Evolutionary conservation across 2,329 filamentous ascomycete species (phyloP).

Genomic region (Metarhizium humberi): DNA sequence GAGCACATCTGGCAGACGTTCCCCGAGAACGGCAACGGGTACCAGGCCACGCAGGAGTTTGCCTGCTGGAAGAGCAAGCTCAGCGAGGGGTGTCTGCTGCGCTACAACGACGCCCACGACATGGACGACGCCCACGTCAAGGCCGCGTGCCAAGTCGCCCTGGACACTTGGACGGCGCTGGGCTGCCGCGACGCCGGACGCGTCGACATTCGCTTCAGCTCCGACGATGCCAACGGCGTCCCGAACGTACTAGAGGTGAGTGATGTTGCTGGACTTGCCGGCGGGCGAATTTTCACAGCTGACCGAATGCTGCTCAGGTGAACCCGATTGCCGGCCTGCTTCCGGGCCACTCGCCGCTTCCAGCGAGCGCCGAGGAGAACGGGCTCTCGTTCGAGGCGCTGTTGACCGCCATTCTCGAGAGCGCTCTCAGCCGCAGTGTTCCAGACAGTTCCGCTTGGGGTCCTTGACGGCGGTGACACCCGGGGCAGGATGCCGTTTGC

Average conservation of each 20-base stretch:
- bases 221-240: not conserved
- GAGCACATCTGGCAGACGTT: conserved; percentile 4
- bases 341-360: conserved; percentile 4
- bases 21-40: not conserved
- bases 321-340: conserved; percentile 5
- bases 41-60: not conserved
- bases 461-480: not conserved
- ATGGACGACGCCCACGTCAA: conserved; percentile 5
- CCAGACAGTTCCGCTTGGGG: not conserved
- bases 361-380: conserved; percentile 1
- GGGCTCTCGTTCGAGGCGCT: conserved; percentile 2
- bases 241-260: conserved; percentile 6
- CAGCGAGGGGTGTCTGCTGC: not conserved
- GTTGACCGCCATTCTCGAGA: conserved; percentile 1
- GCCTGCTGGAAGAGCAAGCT: conserved; percentile 3
- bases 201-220: conserved; percentile 6
- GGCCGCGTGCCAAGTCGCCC: conserved; percentile 3
- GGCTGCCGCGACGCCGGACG: conserved; percentile 6
- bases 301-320: not conserved
- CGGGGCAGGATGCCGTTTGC: conserved; percentile 12
- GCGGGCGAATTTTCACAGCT: too few species aligned
- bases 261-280: not conserved
- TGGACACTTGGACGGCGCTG: conserved; percentile 3
- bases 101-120: conserved; percentile 2
- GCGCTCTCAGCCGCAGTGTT: not conserved